phyloP scores from a whole-genome alignment of 176 grass and related monocot species.

The Chrysopogon serrulatus region DNA sequence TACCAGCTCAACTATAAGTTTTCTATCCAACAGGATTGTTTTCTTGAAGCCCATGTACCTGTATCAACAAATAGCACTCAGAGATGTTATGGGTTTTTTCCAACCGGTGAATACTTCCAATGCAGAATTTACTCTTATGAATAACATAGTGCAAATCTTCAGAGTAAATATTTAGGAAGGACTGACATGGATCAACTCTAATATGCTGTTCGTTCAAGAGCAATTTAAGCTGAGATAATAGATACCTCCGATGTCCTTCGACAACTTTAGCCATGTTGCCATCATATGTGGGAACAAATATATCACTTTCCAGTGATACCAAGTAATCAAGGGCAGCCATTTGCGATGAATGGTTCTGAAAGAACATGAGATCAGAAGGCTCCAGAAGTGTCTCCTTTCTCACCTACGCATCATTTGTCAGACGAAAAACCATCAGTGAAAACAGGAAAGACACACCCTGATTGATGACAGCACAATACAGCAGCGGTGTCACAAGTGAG shows the following conservation, averaged over 20 bases:
- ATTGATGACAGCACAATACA: neutral
- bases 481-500: neutral
- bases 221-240: neutral
- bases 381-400: slow-evolving; percentile 81
- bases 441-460: neutral
- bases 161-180: neutral
- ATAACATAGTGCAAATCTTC: neutral
- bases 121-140: neutral
- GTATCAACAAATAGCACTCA: neutral
- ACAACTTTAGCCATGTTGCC: slow-evolving; percentile 98
- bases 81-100: neutral
- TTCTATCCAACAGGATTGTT: slow-evolving; percentile 74
- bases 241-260: slow-evolving; percentile 86
- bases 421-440: neutral
- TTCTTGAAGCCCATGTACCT: slow-evolving; percentile 93
- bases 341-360: slow-evolving; percentile 96
- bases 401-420: slow-evolving; percentile 37
- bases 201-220: neutral
- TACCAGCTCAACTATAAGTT: slow-evolving; percentile 65
- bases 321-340: slow-evolving; percentile 98
- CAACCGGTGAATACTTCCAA: neutral
- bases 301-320: slow-evolving; percentile 87
- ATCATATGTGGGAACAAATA: slow-evolving; percentile 92
- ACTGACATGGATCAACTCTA: neutral
- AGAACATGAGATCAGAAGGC: slow-evolving; percentile 75